phyloP scores from a whole-genome alignment of 202 grass and related monocot genomes.

The Panicum virgatum region DNA sequence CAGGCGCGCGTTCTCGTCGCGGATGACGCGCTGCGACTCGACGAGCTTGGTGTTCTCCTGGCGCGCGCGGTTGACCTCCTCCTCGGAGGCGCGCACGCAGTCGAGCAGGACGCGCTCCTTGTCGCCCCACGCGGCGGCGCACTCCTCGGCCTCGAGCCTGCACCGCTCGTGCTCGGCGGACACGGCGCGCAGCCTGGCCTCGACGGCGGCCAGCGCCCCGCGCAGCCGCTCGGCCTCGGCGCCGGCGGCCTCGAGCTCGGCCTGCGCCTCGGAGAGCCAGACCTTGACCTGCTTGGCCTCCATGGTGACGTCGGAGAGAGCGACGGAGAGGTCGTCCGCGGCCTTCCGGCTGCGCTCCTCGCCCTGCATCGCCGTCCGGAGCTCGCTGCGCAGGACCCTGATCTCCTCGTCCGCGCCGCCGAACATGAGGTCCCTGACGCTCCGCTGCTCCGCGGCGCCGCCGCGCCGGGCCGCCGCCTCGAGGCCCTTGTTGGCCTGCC shows the following conservation, averaged over 20 bases:
- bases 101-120: constrained; percentile 71
- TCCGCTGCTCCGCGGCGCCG: constrained; percentile 41
- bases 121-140: constrained; percentile 54
- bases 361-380: constrained; percentile 49
- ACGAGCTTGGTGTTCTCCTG: constrained; percentile 72
- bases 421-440: constrained; percentile 51
- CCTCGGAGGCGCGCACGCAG: constrained; percentile 79
- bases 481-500: constrained; percentile 30
- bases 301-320: constrained; percentile 73
- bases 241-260: constrained; percentile 54
- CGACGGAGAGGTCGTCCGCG: constrained; percentile 71
- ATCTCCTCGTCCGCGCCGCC: constrained; percentile 57
- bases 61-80: constrained; percentile 60
- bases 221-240: constrained; percentile 41
- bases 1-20: constrained; percentile 86
- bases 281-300: constrained; percentile 77
- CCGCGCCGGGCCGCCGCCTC: constrained; percentile 8
- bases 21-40: constrained; percentile 73
- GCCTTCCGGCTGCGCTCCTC: constrained; percentile 83
- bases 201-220: constrained; percentile 24
- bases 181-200: constrained; percentile 28
- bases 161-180: constrained; percentile 47
- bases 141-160: constrained; percentile 69
- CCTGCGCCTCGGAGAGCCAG: constrained; percentile 55
- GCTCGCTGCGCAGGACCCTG: constrained; percentile 46